A percentile compares a stretch with the other conserved stretches of the same genome.
phyloP scores from a whole-genome alignment of 208 protist genomes.

The Porcisia hertigi region DNA sequence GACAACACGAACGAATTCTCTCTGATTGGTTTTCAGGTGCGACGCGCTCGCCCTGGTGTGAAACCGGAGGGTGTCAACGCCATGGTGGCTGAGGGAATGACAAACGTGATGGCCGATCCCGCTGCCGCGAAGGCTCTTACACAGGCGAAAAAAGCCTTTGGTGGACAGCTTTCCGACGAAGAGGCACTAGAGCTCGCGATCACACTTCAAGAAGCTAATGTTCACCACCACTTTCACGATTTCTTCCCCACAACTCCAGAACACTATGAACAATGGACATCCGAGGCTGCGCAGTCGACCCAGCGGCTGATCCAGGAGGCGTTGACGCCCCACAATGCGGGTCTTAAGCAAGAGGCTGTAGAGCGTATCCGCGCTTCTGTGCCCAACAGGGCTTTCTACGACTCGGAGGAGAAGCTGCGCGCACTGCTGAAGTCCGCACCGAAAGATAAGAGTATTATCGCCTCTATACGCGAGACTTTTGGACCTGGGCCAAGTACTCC shows the following conservation, averaged over 20 bases:
- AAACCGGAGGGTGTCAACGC: constrained; percentile 36
- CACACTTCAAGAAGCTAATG: constrained; percentile 60
- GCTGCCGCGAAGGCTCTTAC: constrained; percentile 27
- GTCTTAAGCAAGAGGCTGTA: constrained; percentile 45
- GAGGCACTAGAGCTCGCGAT: constrained; percentile 75
- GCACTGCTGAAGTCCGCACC: constrained; percentile 56
- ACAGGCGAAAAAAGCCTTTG: constrained; percentile 63
- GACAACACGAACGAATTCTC: constrained; percentile 70
- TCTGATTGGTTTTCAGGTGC: constrained; percentile 64
- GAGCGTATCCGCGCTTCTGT: constrained; percentile 51
- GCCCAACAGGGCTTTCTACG: constrained; percentile 67
- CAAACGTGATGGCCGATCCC: constrained; percentile 43
- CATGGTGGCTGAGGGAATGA: constrained; percentile 56
- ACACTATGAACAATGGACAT: constrained; percentile 72
- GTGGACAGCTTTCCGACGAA: constrained; percentile 58
- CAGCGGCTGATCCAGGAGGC: constrained; percentile 50
- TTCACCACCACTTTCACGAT: constrained; percentile 82
- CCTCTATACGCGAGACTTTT: constrained; percentile 58
- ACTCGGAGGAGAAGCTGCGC: constrained; percentile 61
- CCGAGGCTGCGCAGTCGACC: constrained; percentile 35
- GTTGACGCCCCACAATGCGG: constrained; percentile 35
- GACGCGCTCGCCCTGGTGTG: constrained; percentile 39
- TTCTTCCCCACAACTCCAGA: constrained; percentile 58
- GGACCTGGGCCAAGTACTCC: constrained; percentile 54
- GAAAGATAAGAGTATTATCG: constrained; percentile 58